Evolutionary conservation across 202 grass and related monocot genomes (phyloP).

Genomic region (Zizania palustris): DNA sequence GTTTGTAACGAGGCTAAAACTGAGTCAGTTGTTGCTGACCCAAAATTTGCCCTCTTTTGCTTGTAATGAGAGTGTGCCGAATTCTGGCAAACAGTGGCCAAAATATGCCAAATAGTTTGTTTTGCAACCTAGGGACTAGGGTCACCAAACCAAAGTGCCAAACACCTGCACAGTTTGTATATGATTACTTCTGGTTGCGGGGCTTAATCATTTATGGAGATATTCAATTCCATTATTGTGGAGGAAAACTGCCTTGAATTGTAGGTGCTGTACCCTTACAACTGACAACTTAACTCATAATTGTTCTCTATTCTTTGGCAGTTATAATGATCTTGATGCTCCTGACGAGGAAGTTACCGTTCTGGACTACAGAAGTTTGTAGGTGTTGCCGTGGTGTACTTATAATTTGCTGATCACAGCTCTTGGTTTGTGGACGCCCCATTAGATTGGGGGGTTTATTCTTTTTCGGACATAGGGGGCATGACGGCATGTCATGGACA

Average conservation of each 20-base stretch:
- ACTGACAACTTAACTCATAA: neutral
- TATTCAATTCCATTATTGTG: neutral
- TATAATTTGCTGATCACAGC: neutral
- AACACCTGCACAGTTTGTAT: neutral
- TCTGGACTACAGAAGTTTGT: constrained; percentile 96
- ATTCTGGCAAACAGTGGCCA: no score
- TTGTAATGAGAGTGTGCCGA: no score
- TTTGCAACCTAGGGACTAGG: no score
- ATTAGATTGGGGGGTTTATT: constrained; percentile 25
- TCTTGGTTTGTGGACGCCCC: neutral
- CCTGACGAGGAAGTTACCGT: constrained; percentile 97
- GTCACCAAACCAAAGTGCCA: no score
- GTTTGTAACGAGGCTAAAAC: no score
- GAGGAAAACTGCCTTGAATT: neutral
- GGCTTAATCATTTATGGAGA: constrained; percentile 2
- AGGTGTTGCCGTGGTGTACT: constrained; percentile 17
- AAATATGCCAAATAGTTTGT: no score
- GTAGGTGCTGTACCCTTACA: neutral
- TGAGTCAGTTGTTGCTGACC: no score
- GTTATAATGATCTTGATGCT: constrained; percentile 94
- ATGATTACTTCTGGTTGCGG: neutral
- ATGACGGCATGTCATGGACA: neutral
- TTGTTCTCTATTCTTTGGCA: constrained; percentile 46
- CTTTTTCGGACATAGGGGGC: constrained; percentile 9
- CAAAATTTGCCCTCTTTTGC: no score